Evolutionary conservation across 2,329 filamentous ascomycete species (phyloP), one percentile per base, ranked within the genome.

Genomic region (Aspergillus eucalypticola): DNA sequence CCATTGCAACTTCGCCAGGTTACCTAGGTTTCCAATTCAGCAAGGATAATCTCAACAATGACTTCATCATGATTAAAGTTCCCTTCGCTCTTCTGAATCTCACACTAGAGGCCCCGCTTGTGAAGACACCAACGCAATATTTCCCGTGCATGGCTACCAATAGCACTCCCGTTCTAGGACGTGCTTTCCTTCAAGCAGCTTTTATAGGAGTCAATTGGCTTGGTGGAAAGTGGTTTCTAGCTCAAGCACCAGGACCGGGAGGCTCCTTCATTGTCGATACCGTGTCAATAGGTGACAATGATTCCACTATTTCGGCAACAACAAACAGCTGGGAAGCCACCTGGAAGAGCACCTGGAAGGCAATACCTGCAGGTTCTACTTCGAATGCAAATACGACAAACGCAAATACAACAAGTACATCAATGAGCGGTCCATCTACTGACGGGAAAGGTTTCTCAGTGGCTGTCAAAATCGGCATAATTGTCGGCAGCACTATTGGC

Each of bases 1-100:
- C 21, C 6, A 62, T 69, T 38, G 27, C 64, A n/a, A 61, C 51
- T 2, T 66, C 66, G 0, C 63, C 67, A 3, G 46, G 58, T 19
- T 66, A 55, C 23, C n/a, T 67, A 29, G 53, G 19, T 27, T 63
- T 67, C 41, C 63, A 50, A 3, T 66, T 68, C 41, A 25, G 41
- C 56, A 61, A 60, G 21, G 56, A 63, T 21, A 52, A 41, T 15
- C 42, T 56, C 42, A 62, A 66, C 27, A 64, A 51, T 25, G 38
- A 56, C 13, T 44, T 61, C 13, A 60, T 67, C 17, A 62, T 62
- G 1, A 65, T 68, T n/a, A 66, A 67, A n/a, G 66, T 69, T 8
- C 64, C 67, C 10, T 68, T 69, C 50, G 51, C 56, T 6, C 61
- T 69, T 10, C 60, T 69, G 6, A 69, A 64, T 25, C 64, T 71